Base-by-base conservation (phyloP, 2,329 filamentous ascomycete genomes). In the Epichloe typhina region DNA sequence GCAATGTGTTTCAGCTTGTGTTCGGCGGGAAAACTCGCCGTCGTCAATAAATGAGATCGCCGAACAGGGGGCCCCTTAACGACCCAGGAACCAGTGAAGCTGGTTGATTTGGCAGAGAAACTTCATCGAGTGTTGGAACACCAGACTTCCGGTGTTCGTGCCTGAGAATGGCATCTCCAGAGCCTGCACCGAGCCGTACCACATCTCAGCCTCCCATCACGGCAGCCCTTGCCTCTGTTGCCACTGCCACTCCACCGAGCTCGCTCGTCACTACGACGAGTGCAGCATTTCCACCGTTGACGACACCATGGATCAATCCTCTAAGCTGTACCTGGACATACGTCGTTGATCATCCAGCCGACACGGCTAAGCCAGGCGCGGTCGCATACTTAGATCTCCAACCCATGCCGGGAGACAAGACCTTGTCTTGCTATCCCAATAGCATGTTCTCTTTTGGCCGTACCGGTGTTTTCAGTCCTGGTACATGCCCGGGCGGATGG, bases 391-490 rank as follows among this genome's bases (percentile, higher is more conserved):
- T 70, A 13, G 68, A 70, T 50, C 50, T 68, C 38, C 61, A 67
- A 43, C 64, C 68, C 7, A 59, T 63, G 19, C 52, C 61, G n/a
- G 64, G 59, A 9, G 66, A 65, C 6, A 66, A 59, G 33, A 67
- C 66, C 2, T 56, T 69, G 44, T 68, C 68, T 3, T 70, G 68
- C 51, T 70, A 70, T 51, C 68, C 68, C 1, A 60, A 67, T 37
- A 63, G 64, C 55, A 70, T 70, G 68, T 69, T 70, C 49, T 57
- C 55, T 5, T 59, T 61, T 13, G 63, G 60, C 12, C 61, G 62
- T 19, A 69, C 65, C 4, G 68, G 68, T 21, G 62, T 69, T 5
- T 70, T 68, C 37, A 69, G 68, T 46, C 68, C 68, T 9, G 68
- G 61, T 2, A 66, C 65, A 26, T 70, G 68, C 44, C 68, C 68